Conservation (phyloP, 164 flowering plant genomes). For the Taxillus chinensis region DNA sequence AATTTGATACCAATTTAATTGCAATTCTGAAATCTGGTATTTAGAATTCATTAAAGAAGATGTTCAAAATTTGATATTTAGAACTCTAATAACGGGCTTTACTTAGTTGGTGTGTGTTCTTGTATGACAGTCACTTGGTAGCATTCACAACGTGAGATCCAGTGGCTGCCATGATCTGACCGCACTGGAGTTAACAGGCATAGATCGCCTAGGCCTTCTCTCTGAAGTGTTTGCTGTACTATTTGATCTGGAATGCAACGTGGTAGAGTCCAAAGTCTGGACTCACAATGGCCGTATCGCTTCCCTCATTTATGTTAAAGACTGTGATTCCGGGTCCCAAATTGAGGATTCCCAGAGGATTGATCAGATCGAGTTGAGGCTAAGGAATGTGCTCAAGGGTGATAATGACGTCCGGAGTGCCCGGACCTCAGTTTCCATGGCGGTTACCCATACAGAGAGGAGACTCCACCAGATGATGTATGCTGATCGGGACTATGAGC, state of each 20-base stretch:
- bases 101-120: background rate
- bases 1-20: conserved; percentile 1
- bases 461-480: conserved; percentile 87
- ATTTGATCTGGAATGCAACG: conserved; percentile 47
- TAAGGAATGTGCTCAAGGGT: conserved; percentile 61
- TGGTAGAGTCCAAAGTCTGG: conserved; percentile 81
- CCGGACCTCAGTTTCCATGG: conserved; percentile 46
- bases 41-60: background rate
- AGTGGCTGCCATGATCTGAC: conserved; percentile 43
- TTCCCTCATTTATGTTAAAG: conserved; percentile 52
- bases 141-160: conserved; percentile 27
- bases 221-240: conserved; percentile 80
- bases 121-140: conserved; percentile 56
- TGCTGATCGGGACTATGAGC: conserved; percentile 66
- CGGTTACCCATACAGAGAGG: conserved; percentile 58
- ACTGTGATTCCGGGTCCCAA: conserved; percentile 43
- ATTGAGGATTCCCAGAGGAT: conserved; percentile 53
- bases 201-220: conserved; percentile 63
- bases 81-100: background rate
- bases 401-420: conserved; percentile 60
- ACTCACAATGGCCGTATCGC: conserved; percentile 78
- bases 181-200: conserved; percentile 71
- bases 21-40: background rate
- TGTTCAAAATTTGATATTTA: background rate
- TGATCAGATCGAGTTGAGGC: conserved; percentile 35